phyloP scores from a whole-genome alignment of 1,139 yeast genomes.

The Nakaseomyces nivariensis region DNA sequence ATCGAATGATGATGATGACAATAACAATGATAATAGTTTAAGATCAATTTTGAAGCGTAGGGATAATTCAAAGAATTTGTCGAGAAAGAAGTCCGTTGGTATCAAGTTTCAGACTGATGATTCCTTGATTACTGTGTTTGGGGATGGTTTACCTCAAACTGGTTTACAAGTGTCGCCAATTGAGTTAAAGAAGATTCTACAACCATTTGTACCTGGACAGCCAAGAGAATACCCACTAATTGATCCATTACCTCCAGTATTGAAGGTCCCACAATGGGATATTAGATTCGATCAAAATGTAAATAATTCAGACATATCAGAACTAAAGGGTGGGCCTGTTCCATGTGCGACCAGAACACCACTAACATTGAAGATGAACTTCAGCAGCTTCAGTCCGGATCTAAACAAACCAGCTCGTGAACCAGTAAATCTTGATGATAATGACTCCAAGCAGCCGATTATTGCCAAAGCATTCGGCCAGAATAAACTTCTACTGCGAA shows the following conservation, averaged over 20 bases:
- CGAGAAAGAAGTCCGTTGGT: slow-evolving; percentile 6
- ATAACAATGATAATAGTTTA: slow-evolving; percentile 5
- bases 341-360: slow-evolving; percentile 20
- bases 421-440: slow-evolving; percentile 21
- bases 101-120: slow-evolving; percentile 24
- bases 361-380: slow-evolving; percentile 17
- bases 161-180: slow-evolving; percentile 25
- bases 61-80: slow-evolving; percentile 5
- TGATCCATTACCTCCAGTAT: slow-evolving; percentile 8
- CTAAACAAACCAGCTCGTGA: slow-evolving; percentile 23
- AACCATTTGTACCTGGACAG: slow-evolving; percentile 29
- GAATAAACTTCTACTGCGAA: slow-evolving; percentile 23
- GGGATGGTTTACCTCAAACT: slow-evolving; percentile 25
- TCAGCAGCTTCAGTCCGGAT: slow-evolving; percentile 20
- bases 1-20: slow-evolving; percentile 2
- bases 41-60: slow-evolving; percentile 18
- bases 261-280: slow-evolving; percentile 2
- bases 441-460: slow-evolving; percentile 16
- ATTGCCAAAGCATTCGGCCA: slow-evolving; percentile 29
- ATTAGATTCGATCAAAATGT: slow-evolving; percentile 6
- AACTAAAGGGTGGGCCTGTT: slow-evolving; percentile 25
- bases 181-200: slow-evolving; percentile 24
- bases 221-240: slow-evolving; percentile 24
- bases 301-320: slow-evolving; percentile 22
- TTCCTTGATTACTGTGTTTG: slow-evolving; percentile 24